These are phyloP conservation scores for Candida argentea DNA, from an alignment of 805 yeast species.

Conservation along the genomic window DNA sequence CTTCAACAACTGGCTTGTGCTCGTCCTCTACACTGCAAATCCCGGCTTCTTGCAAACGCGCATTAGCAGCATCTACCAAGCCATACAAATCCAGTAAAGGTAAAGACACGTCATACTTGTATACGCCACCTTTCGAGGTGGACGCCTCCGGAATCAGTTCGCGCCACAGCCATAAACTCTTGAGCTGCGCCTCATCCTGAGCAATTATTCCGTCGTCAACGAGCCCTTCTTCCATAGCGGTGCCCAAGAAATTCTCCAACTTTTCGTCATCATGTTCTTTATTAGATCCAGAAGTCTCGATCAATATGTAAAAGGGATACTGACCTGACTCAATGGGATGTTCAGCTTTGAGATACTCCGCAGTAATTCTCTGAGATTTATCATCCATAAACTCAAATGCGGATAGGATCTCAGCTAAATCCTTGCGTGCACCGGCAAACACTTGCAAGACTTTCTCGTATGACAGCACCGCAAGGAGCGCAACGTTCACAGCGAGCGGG, in stretches of 20 bases:
- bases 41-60: slow-evolving; percentile 42
- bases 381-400: slow-evolving; percentile 94
- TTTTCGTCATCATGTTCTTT: slow-evolving; percentile 90
- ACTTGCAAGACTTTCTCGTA: slow-evolving; percentile 80
- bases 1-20: slow-evolving; percentile 71
- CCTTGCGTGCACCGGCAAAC: slow-evolving; percentile 67
- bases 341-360: slow-evolving; percentile 42
- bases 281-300: slow-evolving; percentile 94
- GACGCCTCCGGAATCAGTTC: slow-evolving; percentile 89
- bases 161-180: slow-evolving; percentile 89
- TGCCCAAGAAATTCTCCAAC: slow-evolving; percentile 74
- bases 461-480: slow-evolving; percentile 71
- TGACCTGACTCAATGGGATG: slow-evolving; percentile 74
- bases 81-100: slow-evolving; percentile 77
- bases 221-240: slow-evolving; percentile 71
- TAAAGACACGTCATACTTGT: slow-evolving; percentile 91
- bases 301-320: slow-evolving; percentile 82
- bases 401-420: slow-evolving; percentile 75
- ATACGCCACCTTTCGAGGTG: slow-evolving; percentile 83
- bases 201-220: slow-evolving; percentile 94
- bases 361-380: slow-evolving; percentile 56
- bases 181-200: slow-evolving; percentile 83
- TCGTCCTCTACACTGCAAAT: slow-evolving; percentile 52
- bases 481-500: slow-evolving; percentile 79
- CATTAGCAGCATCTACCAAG: slow-evolving; percentile 70